Base-by-base conservation (phyloP, 2,329 filamentous ascomycete genomes). In the Didymosphaeria variabile region DNA sequence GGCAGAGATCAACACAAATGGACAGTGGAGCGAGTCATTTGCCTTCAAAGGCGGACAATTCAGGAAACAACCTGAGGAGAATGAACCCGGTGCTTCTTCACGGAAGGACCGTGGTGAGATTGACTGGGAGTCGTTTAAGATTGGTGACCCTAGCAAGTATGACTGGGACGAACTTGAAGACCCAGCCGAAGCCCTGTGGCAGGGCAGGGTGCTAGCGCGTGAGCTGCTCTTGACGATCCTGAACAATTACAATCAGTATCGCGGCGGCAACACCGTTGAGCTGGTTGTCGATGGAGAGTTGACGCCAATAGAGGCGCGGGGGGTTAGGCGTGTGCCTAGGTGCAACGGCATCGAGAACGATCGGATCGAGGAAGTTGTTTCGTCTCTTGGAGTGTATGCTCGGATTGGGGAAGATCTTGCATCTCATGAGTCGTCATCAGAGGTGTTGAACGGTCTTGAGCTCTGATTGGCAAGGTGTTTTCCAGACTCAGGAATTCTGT, bases 11-110 rank as follows among this genome's bases (percentile, higher is more conserved):
- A 54, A 60, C 7, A 3, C 15, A 2, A 12, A 58, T 0, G 64
- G 66, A 17, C 38, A 49, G 2, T 67, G 67, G 66, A 57, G 23
- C 9, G 66, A 68, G 32, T 51, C 38, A 2, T 70, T 58, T 50
- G 64, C 63, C 19, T 58, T 60, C 9, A 40, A 52, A 0, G 55
- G 60, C 9, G 53, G 38, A 40, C 38, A 40, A 9, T 40, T 40
- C 38, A 17, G 5, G 38, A 40, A 40, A n/a, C 5, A 40, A 7
- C 38, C 38, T 9, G 38, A n/a, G 1, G 38, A 40, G 38, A 40
- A 40, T 2, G 17, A 40, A 2, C 38, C 38, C 15, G 38, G 57
- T 26, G 60, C 54, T 10, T 64, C 38, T 19, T 64, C 64, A 59
- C 1, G 42, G 63, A 3, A 64, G 49, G 1, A 23, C 12, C 47